Evolutionary conservation across 1,284 basidiomycete genomes (phyloP), one percentile per base, ranked within the genome.

Genomic region (Trametes versicolor): DNA sequence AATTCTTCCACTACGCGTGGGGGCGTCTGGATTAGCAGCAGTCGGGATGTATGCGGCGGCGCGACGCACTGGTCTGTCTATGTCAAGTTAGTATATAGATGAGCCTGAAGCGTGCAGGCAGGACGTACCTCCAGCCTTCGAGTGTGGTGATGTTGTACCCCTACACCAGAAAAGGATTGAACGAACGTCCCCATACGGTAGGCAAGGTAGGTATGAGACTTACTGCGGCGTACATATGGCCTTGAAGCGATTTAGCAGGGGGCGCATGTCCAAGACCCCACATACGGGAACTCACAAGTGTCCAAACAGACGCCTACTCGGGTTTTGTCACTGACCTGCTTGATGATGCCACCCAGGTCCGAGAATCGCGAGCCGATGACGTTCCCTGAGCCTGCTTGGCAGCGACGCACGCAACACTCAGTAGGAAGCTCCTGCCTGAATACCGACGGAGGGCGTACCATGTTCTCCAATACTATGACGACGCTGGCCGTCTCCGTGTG

Each of bases 241-340:
- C 91, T 93, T 37, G 0, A 54, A 1, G 34, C 37, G 17, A 12
- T 29, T 63, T 2, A 64, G 19, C 37, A 52, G 32, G 29, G 29
- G 25, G 53, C 17, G 41, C 41, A 17, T 7, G 41, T 43, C 15
- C 19, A n/a, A 19, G 50, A 17, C 17, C 19, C 17, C n/a, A 67
- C 34, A 19, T 0, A 73, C 43, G 43, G 10, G 21, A 5, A 48
- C 87, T 58, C 68, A 88, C 94, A 96, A 0, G 95, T 96, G 78
- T 97, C 95, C 61, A 97, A 78, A 76, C 94, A 96, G 1, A 96
- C 89, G 0, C 93, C 91, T 0, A 96, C 87, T 39, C 94, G 79
- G 0, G 79, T 77, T 77, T 95, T 95, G 74, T 96, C 87, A 5
- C 89, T 80, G 0, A 96, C 91, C n/a, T 82, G 80, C 0, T 79